Percentiles rank a stretch among this genome's conserved stretches.
Conservation (phyloP, 2,329 filamentous ascomycete genomes). For the Neoscytalidium dimidiatum region DNA sequence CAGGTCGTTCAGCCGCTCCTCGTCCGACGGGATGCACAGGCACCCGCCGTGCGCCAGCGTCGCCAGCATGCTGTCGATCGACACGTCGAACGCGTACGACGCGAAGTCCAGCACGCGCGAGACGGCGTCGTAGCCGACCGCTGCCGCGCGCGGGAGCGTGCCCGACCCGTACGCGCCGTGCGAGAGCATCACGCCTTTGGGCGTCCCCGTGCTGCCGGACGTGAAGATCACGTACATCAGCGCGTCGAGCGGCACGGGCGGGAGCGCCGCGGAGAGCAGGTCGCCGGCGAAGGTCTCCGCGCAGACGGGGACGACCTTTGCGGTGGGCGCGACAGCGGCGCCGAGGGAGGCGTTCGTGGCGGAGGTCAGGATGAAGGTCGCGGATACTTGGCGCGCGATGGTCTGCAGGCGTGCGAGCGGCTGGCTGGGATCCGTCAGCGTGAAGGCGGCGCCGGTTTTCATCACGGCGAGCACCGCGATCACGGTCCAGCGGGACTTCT, state of each 20-base stretch:
- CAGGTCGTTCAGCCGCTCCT: constrained; percentile 54
- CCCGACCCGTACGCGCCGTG: constrained; percentile 27
- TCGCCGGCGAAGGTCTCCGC: not conserved
- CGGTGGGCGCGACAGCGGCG: constrained; percentile 32
- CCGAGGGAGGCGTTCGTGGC: constrained; percentile 27
- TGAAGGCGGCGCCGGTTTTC: constrained; percentile 21
- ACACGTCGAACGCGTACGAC: constrained; percentile 90
- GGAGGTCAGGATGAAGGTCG: constrained; percentile 23
- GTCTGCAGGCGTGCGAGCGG: not conserved
- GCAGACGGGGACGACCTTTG: constrained; percentile 19
- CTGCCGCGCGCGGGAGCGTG: constrained; percentile 34
- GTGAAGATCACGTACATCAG: constrained; percentile 73
- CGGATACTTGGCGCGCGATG: constrained; percentile 23
- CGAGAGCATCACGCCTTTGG: constrained; percentile 28
- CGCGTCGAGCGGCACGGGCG: not conserved
- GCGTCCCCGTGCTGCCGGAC: constrained; percentile 25
- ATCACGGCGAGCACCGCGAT: constrained; percentile 24
- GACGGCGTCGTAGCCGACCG: constrained; percentile 49
- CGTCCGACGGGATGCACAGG: constrained; percentile 90
- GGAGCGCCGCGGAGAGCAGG: not conserved
- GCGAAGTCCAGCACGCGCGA: constrained; percentile 86
- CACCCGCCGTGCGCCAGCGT: constrained; percentile 68
- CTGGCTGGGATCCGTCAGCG: not conserved
- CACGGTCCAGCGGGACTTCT: constrained; percentile 23
- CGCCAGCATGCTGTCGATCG: constrained; percentile 52